A percentile compares a stretch with the other conserved stretches of the same genome.
Conservation (phyloP, 495 filamentous ascomycete species). For the Bryoglossum gracile region DNA sequence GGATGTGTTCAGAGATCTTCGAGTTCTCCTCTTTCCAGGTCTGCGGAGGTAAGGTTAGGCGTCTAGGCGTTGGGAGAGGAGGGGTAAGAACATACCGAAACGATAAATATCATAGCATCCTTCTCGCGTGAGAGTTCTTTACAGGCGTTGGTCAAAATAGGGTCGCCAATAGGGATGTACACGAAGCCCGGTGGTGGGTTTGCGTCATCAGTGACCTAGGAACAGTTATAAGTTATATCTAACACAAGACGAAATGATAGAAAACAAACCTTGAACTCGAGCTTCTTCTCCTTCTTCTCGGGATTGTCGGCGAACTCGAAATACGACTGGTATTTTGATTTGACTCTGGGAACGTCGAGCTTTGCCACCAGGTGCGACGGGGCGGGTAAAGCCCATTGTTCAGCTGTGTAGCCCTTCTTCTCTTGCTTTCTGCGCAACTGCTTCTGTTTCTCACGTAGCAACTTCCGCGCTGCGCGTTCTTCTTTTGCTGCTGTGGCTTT, state of each 20-base stretch:
- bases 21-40: conserved; percentile 17
- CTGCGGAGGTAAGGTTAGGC: background rate
- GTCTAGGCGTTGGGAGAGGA: background rate
- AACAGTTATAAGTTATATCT: conserved; percentile 24
- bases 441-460: too few relatives aligned
- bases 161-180: conserved; percentile 78
- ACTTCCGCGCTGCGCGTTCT: too few relatives aligned
- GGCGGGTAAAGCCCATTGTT: conserved; percentile 18
- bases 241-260: conserved; percentile 3
- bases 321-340: conserved; percentile 43
- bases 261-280: conserved; percentile 25
- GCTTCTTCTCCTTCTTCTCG: conserved; percentile 49
- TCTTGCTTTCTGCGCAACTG: conserved; percentile 13
- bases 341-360: conserved; percentile 25
- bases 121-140: conserved; percentile 70
- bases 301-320: conserved; percentile 49
- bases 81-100: conserved; percentile 53
- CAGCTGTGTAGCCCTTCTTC: conserved; percentile 14
- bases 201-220: conserved; percentile 36
- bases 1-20: conserved; percentile 55
- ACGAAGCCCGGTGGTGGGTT: conserved; percentile 68
- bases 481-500: too few relatives aligned
- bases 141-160: conserved; percentile 63
- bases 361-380: conserved; percentile 22
- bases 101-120: conserved; percentile 63